phyloP scores from a whole-genome alignment of 208 protist genomes.

The Trypanosoma grayi region DNA sequence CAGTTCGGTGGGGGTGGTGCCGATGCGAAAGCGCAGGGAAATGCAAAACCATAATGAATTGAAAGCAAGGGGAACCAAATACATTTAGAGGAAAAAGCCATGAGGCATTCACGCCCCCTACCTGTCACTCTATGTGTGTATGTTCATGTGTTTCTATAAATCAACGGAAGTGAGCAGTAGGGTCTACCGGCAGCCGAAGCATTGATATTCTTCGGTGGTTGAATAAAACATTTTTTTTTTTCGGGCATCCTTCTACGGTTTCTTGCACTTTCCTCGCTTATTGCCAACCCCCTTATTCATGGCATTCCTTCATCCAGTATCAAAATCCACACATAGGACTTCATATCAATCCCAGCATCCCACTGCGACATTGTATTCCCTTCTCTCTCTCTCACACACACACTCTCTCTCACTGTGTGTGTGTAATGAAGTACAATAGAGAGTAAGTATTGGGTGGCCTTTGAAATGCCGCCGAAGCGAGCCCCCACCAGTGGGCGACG shows the following conservation, averaged over 20 bases:
- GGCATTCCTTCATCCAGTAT: not conserved
- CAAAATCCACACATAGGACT: no score
- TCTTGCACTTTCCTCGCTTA: not conserved
- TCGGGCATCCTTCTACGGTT: no score
- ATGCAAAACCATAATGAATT: conserved; percentile 1
- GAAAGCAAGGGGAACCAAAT: not conserved
- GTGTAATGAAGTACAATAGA: no score
- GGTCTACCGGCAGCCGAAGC: no score
- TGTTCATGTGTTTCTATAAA: not conserved
- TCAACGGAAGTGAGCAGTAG: not conserved
- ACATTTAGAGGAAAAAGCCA: conserved; percentile 7
- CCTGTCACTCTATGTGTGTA: no score
- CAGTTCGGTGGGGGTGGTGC: conserved; percentile 35
- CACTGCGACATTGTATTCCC: no score
- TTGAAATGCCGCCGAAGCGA: conserved; percentile 1
- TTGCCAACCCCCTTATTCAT: not conserved
- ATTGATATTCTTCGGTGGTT: not conserved
- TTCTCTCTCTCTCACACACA: not conserved
- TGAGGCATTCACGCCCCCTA: no score
- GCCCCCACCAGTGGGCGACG: not conserved
- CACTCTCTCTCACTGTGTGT: no score
- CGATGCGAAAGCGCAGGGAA: no score
- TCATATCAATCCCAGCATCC: no score
- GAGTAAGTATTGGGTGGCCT: no score
- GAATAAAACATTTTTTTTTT: no score